phyloP scores from a whole-genome alignment of 208 protist species.

The Borovskyia barvae region DNA sequence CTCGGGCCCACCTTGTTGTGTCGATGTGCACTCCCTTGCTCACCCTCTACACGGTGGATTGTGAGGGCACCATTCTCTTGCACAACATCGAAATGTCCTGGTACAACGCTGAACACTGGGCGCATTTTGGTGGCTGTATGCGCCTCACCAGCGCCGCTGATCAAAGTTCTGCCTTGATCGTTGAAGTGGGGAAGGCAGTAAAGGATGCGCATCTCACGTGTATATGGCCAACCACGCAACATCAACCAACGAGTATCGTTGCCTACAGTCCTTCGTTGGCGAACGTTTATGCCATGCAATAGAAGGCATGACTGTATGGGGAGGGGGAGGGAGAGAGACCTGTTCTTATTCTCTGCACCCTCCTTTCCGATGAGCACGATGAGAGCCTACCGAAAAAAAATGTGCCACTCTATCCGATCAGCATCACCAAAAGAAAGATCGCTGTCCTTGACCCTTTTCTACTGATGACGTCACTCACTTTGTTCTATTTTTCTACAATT shows the following conservation, averaged over 20 bases:
- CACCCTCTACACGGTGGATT: slow-evolving; percentile 55
- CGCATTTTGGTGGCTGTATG: slow-evolving; percentile 25
- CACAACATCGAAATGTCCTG: slow-evolving; percentile 78
- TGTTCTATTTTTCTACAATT: too few species aligned
- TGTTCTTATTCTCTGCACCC: too few species aligned
- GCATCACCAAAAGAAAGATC: too few species aligned
- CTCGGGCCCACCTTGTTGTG: slow-evolving; percentile 19
- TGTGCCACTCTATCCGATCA: too few species aligned
- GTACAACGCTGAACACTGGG: slow-evolving; percentile 35
- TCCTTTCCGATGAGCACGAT: too few species aligned
- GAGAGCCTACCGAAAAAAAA: too few species aligned
- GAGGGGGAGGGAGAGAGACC: too few species aligned
- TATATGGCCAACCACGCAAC: slow-evolving; percentile 10
- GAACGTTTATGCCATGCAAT: slow-evolving; percentile 50
- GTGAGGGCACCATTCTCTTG: slow-evolving; percentile 57
- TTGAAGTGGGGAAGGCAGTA: slow-evolving; percentile 48
- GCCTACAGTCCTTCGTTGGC: slow-evolving; percentile 55
- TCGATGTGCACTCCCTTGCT: slow-evolving; percentile 48
- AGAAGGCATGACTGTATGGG: too few species aligned
- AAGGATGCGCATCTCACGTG: slow-evolving; percentile 47
- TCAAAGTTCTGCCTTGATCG: slow-evolving; percentile 48
- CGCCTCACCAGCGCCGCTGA: slow-evolving; percentile 35
- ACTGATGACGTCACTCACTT: too few species aligned
- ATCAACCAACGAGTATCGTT: slow-evolving; percentile 30
- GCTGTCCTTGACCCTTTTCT: too few species aligned